phyloP scores from a whole-genome alignment of 805 yeast genomes.

The Ogataea ganodermae region DNA sequence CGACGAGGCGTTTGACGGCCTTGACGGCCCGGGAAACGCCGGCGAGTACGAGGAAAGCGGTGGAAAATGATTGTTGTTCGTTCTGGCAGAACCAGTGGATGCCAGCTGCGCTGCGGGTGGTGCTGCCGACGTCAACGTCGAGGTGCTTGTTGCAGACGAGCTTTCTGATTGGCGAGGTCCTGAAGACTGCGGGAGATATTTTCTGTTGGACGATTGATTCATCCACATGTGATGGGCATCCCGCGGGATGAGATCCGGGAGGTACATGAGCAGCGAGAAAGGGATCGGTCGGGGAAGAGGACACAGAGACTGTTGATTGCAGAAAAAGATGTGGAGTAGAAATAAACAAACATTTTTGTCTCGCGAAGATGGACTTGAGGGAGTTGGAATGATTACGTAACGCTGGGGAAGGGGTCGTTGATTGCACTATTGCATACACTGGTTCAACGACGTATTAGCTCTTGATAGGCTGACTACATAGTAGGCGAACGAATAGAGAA shows the following conservation, averaged over 20 bases:
- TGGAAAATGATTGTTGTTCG: slow-evolving; percentile 42
- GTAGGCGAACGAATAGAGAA: too few relatives aligned
- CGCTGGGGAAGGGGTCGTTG: too few relatives aligned
- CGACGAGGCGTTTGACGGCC: slow-evolving; percentile 23
- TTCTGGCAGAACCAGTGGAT: neutral
- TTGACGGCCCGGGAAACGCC: slow-evolving; percentile 40
- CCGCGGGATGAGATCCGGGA: slow-evolving; percentile 48
- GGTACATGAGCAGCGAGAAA: slow-evolving; percentile 40
- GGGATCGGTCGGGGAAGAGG: neutral
- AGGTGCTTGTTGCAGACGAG: neutral
- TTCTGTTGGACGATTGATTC: slow-evolving; percentile 18
- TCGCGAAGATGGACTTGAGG: too few relatives aligned
- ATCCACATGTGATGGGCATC: slow-evolving; percentile 50
- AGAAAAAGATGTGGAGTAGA: neutral
- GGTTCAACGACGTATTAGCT: too few relatives aligned
- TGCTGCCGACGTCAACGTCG: slow-evolving; percentile 1
- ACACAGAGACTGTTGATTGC: neutral
- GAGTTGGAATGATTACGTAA: too few relatives aligned
- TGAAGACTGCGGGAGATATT: slow-evolving; percentile 10
- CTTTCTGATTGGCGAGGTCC: slow-evolving; percentile 8
- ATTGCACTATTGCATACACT: too few relatives aligned
- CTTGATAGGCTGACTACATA: too few relatives aligned
- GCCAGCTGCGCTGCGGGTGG: neutral
- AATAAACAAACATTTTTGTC: slow-evolving; percentile 6
- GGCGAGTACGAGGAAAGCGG: slow-evolving; percentile 58